Conservation (phyloP, 306 rosid species). For the Prunus mongolica region DNA sequence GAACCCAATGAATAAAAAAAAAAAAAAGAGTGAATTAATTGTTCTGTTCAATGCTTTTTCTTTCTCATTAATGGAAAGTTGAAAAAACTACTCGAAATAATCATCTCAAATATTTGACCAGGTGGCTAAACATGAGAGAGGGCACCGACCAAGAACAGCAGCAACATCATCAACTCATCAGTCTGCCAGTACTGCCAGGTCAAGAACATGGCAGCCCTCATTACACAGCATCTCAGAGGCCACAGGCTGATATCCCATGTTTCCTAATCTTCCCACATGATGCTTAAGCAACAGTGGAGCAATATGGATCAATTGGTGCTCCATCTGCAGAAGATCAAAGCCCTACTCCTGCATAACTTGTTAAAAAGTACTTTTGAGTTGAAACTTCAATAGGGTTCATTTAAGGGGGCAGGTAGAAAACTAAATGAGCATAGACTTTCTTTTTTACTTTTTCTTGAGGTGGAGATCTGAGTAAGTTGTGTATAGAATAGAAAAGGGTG, state of each 20-base stretch:
- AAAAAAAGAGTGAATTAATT: background rate
- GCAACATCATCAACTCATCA: conserved; percentile 26
- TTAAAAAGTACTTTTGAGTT: conserved; percentile 22
- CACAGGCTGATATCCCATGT: conserved; percentile 39
- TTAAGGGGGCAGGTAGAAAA: conserved; percentile 21
- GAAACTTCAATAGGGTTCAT: conserved; percentile 24
- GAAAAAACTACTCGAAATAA: background rate
- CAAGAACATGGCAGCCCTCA: conserved; percentile 87
- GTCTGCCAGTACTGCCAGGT: conserved; percentile 41
- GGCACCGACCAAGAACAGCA: conserved; percentile 48
- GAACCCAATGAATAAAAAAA: conserved; percentile 13
- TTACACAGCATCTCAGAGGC: conserved; percentile 76
- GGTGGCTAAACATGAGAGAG: conserved; percentile 52
- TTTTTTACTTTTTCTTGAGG: background rate
- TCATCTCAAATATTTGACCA: conserved; percentile 16
- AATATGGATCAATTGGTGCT: conserved; percentile 8
- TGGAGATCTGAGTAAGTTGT: conserved; percentile 9
- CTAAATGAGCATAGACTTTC: conserved; percentile 8
- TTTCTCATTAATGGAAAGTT: background rate
- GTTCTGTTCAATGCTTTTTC: background rate
- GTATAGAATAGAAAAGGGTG: conserved; percentile 12
- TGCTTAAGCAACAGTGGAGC: conserved; percentile 42
- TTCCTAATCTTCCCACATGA: conserved; percentile 33
- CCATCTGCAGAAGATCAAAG: conserved; percentile 18
- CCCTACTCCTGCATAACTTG: conserved; percentile 25